Base-by-base conservation (phyloP, 805 yeast genomes). In the Candida ipomoeae region DNA sequence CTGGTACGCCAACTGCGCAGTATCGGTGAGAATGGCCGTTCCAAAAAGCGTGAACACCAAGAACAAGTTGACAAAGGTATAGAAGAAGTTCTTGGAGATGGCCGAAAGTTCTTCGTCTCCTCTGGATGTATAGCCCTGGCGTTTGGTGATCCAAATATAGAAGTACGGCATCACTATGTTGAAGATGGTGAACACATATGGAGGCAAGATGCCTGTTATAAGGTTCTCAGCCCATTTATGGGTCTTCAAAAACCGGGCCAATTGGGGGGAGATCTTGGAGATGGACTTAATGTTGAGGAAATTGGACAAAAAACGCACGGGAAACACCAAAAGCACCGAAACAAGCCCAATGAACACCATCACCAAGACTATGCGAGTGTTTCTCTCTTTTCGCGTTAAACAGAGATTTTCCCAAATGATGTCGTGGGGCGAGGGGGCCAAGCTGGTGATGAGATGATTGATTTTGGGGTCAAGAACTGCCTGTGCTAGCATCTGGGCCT, bases 391-490 rank as follows among this genome's bases (percentile, higher is more conserved):
- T 49, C 96, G 75, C 0, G 95, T 83, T 61, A 91, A 71, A 58
- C 95, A 91, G 34, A 89, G 80, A 62, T 91, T 89, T 50, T 83
- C 87, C 99, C 99, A 92, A 38, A 89, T 83, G 21, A 92, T 86
- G 64, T 92, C 99, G 61, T 87, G 92, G 3, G 98, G 98, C 1
- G 98, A 96, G 0, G 98, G 98, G 0, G 98, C 98, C 50, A 90
- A 70, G 38, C 80, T 74, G 3, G 96, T 87, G 34, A 91, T 87
- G 48, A 94, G 71, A 51, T 83, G 87, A 62, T 87, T 85, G 6
- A 94, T 89, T 50, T 87, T 79, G 0, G 97, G 97, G 63, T 91
- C 97, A 51, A 94, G 66, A 0, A 92, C 91, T 0, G 97, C 94
- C 65, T 94, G 99, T 0, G 97, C 97, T 29, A 94, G 85, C 88